Evolutionary conservation across 2,329 filamentous ascomycete species (phyloP).

Genomic region (Sarocladiaceae sp.): DNA sequence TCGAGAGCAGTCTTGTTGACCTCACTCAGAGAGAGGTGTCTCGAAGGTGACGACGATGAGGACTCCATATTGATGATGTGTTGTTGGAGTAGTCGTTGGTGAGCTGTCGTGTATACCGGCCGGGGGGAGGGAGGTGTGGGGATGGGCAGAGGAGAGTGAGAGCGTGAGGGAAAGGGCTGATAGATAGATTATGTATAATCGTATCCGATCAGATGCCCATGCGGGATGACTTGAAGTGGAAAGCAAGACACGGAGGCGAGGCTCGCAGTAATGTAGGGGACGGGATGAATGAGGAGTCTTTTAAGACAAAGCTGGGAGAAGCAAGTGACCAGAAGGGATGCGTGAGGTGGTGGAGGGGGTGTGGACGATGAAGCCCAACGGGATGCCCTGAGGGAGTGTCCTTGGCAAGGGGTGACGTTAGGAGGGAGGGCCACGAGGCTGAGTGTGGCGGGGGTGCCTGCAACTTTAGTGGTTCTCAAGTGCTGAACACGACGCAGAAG

Average conservation of each 20-base stretch:
- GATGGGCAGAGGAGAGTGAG: not conserved
- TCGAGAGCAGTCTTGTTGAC: constrained; percentile 71
- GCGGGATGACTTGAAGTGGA: constrained; percentile 1
- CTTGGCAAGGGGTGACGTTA: not conserved
- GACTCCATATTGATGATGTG: constrained; percentile 36
- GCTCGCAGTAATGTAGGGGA: not conserved
- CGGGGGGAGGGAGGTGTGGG: constrained; percentile 1
- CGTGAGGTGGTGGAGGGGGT: not conserved
- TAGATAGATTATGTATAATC: constrained; percentile 8
- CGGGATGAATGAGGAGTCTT: constrained; percentile 8
- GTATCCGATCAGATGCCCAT: constrained; percentile 8
- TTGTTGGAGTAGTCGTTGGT: not conserved
- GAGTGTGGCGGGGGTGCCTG: constrained; percentile 1
- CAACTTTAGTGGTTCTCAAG: not conserved
- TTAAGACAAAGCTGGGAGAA: constrained; percentile 6
- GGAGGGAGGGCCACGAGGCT: constrained; percentile 9
- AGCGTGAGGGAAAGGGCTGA: constrained; percentile 4
- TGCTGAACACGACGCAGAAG: too few species aligned
- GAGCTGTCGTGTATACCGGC: not conserved
- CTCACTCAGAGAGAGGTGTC: constrained; percentile 44
- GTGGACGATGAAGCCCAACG: constrained; percentile 2
- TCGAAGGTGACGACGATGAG: constrained; percentile 32
- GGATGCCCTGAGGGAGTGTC: not conserved
- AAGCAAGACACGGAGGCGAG: constrained; percentile 5
- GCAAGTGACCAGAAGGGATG: constrained; percentile 6